These are phyloP conservation scores for Bisporella sp. DNA, from an alignment of 2,329 filamentous ascomycete genomes.

Conservation along the genomic window DNA sequence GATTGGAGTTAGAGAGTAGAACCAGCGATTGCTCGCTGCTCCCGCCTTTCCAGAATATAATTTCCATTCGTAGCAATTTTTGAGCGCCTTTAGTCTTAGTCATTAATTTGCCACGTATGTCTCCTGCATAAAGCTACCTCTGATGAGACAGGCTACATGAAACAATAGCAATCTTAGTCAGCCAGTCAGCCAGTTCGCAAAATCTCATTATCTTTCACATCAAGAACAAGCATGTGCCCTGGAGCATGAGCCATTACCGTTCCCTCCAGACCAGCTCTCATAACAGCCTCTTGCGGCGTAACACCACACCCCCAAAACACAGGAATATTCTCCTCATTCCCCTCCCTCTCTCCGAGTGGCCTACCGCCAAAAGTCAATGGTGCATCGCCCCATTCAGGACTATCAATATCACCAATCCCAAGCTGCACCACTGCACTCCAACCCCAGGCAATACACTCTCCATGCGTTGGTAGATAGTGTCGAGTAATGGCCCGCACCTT, in stretches of 20 bases:
- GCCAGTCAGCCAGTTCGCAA: not conserved
- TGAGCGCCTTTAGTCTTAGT: no score
- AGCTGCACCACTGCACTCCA: constrained; percentile 47
- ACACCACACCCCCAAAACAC: constrained; percentile 61
- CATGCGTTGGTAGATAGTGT: constrained; percentile 49
- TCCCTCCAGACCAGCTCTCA: constrained; percentile 45
- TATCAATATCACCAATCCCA: constrained; percentile 46
- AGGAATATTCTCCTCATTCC: constrained; percentile 39
- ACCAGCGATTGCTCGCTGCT: no score
- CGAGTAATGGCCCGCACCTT: constrained; percentile 47
- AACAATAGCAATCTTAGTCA: no score
- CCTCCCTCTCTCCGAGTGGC: not conserved
- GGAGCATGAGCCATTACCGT: constrained; percentile 55
- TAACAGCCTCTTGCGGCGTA: constrained; percentile 58
- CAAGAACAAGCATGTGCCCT: constrained; percentile 55
- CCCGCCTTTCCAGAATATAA: no score
- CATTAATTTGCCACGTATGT: no score
- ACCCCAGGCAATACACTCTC: constrained; percentile 58
- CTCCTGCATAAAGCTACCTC: no score
- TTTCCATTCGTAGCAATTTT: no score
- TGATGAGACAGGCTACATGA: no score
- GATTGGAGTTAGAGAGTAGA: no score
- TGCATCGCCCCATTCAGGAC: constrained; percentile 50
- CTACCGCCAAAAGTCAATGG: constrained; percentile 33
- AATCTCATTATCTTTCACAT: constrained; percentile 28